Evolutionary conservation across 768 basidiomycete genomes (phyloP), one percentile per base, ranked within the genome.

Genomic region (Crassisporium funariophilum): DNA sequence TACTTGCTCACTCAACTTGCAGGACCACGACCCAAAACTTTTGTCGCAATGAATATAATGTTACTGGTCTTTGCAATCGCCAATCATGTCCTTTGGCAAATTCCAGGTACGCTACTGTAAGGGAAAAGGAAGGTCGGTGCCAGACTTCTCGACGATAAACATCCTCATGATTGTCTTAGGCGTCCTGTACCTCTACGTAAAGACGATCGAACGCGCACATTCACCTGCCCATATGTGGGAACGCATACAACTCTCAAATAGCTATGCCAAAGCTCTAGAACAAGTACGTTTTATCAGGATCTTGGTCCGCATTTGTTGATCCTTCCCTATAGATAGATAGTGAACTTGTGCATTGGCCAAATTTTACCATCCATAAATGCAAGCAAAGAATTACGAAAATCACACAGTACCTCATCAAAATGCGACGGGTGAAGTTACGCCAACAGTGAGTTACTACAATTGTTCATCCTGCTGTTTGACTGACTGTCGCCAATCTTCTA

Each of bases 361-460:
- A 94, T 59, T 98, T 95, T 67, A 84, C 84, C 23, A 88, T 94
- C 44, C 97, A 98, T 75, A 98, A 98, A 72, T 98, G 97, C 81
- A 99, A 99, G 76, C 97, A 99, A 71, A 84, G 97, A 35, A 79
- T 98, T 22, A 99, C 97, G 9, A 99, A 98, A 74, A 98, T 99
- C 58, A 98, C 95, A 0, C 97, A 99, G 65, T 98, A 98, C 63
- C 82, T 99, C 54, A 98, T 98, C 67, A 95, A 97, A 75, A 97
- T 98, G 95, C 81, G 95, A 49, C 84, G 90, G 34, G 69, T 95
- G 51, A 89, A 89, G 56, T 75, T 95, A 46, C 83, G 87, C 13
- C 82, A 91, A 69, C 86, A 91, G 94, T 95, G 45, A 57, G 88
- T n/a, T 2, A 3, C 5, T 72, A 19, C 49, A 29, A 5, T 34